phyloP scores from a whole-genome alignment of 164 flowering plant genomes.

The Vitis vinifera region ASM3070453v1 NC_081817.1:29603501-29604000 shows the following conservation, averaged over 20 bases:
- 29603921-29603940: not conserved
- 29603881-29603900: too few relatives aligned
- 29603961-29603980: too few relatives aligned
- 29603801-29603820: slow-evolving; percentile 52
- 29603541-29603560: slow-evolving; percentile 66
- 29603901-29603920: too few relatives aligned
- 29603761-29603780: slow-evolving; percentile 60
- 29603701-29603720: slow-evolving; percentile 78
- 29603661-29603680: slow-evolving; percentile 67
- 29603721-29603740: slow-evolving; percentile 47
- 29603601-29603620: slow-evolving; percentile 64
- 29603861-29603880: too few relatives aligned
- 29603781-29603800: slow-evolving; percentile 77
- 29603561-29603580: slow-evolving; percentile 66
- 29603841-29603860: too few relatives aligned
- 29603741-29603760: slow-evolving; percentile 54
- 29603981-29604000: too few relatives aligned
- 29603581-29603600: slow-evolving; percentile 77
- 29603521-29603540: slow-evolving; percentile 72
- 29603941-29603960: too few relatives aligned
- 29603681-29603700: slow-evolving; percentile 74
- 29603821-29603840: not conserved
- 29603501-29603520: slow-evolving; percentile 82
- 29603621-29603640: slow-evolving; percentile 65
- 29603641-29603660: slow-evolving; percentile 74